Evolutionary conservation across 73 alveolate genomes (phyloP).

Genomic region (Effrenium voratum): DNA sequence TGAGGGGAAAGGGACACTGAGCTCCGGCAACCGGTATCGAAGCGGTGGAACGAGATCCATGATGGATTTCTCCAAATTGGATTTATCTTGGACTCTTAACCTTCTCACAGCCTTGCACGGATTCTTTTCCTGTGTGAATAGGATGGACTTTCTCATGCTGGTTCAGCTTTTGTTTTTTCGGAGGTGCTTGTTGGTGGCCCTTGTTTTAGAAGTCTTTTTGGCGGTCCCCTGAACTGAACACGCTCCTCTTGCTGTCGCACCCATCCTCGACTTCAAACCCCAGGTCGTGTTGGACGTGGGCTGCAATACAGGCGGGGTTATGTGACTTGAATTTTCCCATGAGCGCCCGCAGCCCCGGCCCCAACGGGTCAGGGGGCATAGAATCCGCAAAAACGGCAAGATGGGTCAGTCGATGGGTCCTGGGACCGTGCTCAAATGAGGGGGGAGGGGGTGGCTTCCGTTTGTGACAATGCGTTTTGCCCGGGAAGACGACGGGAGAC

Average conservation of each 20-base stretch:
- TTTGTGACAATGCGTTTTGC: not conserved
- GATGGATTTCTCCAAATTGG: too few species aligned
- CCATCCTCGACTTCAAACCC: too few species aligned
- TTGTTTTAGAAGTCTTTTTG: not conserved
- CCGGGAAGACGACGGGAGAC: not conserved
- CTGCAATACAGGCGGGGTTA: slow-evolving; percentile 59
- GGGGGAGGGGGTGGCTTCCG: not conserved
- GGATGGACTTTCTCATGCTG: too few species aligned
- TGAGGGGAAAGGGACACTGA: too few species aligned
- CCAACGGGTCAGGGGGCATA: not conserved
- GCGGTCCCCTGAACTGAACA: not conserved
- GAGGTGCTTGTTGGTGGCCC: not conserved
- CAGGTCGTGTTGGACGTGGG: slow-evolving; percentile 76
- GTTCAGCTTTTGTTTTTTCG: too few species aligned
- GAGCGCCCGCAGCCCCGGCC: too few species aligned
- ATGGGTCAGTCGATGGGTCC: not conserved
- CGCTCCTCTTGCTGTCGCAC: too few species aligned
- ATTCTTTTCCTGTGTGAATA: not conserved
- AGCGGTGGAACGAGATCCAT: too few species aligned
- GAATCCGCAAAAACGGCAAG: not conserved
- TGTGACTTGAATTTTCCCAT: too few species aligned
- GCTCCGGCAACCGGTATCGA: too few species aligned
- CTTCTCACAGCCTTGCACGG: not conserved
- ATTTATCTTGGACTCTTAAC: too few species aligned
- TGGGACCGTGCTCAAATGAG: not conserved